Base-by-base conservation (phyloP, 1,139 yeast species). In the Geotrichum fermentans region DNA sequence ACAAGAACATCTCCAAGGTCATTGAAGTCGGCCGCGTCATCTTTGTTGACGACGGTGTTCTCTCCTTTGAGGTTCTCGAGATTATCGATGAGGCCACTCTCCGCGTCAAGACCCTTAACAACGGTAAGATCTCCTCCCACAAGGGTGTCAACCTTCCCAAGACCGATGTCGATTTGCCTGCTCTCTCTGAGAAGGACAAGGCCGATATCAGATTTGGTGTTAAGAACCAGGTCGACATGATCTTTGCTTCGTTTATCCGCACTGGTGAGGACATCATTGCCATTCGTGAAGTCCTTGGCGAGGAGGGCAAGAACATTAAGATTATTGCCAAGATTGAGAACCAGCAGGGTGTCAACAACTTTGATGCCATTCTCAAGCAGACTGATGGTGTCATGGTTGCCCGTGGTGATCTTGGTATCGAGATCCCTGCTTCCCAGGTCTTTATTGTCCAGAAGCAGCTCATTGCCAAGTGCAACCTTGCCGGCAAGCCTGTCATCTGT, bases 381-480 rank as follows among this genome's bases (percentile, higher is more conserved):
- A 92, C 98, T 56, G 98, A 94, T 70, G 99, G 97, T 79, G 97
- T 92, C 67, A 92, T 92, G 98, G 97, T 92, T 69, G 99, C 99
- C 65, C 83, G 99, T 76, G 99, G 98, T 79, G 98, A 94, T 72
- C 80, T 92, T 68, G 99, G 99, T 79, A 92, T 92, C 67, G 99
- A 92, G 78, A 92, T 92, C 66, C 98, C 98, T 61, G 97, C 98
- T 60, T 94, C 97, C 59, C 95, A 90, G 78, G 99, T 92, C 57
- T 89, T 92, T 70, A 92, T 94, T 66, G 97, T 90, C 62, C 99
- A 92, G 77, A 92, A 94, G 81, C 96, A 90, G 78, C 79, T 92
- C 77, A 92, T 92, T 71, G 97, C 98, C 67, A 92, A 92, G 77
- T 92, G 96, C 79, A 94, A 92, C 82, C 78, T 90, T 71, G 97